phyloP scores from a whole-genome alignment of 352 stramenopile species.

The Plasmopara muralis region DNA sequence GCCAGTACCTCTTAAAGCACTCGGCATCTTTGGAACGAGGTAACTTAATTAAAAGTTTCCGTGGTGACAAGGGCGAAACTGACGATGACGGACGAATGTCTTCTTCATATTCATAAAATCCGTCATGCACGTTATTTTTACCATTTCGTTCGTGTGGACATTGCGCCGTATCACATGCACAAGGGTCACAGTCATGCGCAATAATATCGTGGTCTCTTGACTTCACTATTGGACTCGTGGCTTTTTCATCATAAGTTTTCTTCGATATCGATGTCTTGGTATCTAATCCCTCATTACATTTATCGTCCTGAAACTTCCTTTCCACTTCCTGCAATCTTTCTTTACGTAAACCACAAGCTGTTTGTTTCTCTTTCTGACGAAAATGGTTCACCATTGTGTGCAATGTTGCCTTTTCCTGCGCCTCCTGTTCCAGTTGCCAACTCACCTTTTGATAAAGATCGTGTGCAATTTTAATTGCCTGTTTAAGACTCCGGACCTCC shows the following conservation, averaged over 20 bases:
- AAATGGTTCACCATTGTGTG: conserved; percentile 36
- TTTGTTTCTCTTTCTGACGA: conserved; percentile 30
- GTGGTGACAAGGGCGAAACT: neutral
- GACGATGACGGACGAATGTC: too few relatives aligned
- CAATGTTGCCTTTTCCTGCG: conserved; percentile 38
- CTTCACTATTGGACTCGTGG: too few relatives aligned
- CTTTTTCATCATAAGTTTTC: too few relatives aligned
- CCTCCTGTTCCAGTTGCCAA: conserved; percentile 51
- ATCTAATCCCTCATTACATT: conserved; percentile 3
- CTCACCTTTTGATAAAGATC: conserved; percentile 49
- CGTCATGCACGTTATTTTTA: too few relatives aligned
- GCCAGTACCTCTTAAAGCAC: conserved; percentile 3
- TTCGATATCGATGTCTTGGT: neutral
- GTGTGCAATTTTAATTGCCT: conserved; percentile 50
- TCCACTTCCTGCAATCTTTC: conserved; percentile 41
- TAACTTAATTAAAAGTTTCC: neutral
- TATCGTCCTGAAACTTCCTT: conserved; percentile 28
- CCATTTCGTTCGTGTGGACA: too few relatives aligned
- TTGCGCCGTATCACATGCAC: too few relatives aligned
- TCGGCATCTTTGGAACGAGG: neutral
- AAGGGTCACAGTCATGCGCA: too few relatives aligned
- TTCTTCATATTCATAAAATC: too few relatives aligned
- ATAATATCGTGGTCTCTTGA: too few relatives aligned
- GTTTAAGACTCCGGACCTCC: conserved; percentile 52
- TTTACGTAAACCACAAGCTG: conserved; percentile 32